Conservation (phyloP, 2,329 filamentous ascomycete genomes). For the Colletotrichum tanaceti region DNA sequence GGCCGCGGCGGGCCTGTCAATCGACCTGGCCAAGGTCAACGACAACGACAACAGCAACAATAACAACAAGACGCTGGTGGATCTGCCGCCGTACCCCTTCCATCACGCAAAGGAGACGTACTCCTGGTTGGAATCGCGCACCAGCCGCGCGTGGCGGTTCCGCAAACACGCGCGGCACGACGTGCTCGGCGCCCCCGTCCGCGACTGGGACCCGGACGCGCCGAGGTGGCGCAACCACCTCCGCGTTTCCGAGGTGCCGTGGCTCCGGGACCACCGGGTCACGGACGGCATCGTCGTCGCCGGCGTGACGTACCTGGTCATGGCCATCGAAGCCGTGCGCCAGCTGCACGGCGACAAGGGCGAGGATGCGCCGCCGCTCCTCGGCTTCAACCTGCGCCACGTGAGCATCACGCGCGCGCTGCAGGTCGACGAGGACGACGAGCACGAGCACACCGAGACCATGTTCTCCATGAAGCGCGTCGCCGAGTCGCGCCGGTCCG, state of each 20-base stretch:
- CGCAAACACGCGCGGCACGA: conserved; percentile 35
- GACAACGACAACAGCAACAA: background rate
- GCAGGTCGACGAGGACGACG: conserved; percentile 31
- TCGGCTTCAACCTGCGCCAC: conserved; percentile 42
- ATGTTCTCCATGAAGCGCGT: conserved; percentile 37
- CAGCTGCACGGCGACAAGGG: conserved; percentile 31
- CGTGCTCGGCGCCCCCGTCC: conserved; percentile 32
- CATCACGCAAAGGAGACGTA: conserved; percentile 34
- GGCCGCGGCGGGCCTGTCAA: conserved; percentile 42
- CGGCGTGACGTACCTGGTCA: conserved; percentile 49
- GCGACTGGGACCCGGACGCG: conserved; percentile 14
- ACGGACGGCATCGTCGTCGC: conserved; percentile 56
- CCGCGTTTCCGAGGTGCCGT: conserved; percentile 52
- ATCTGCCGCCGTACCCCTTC: conserved; percentile 40
- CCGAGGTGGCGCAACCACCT: conserved; percentile 39
- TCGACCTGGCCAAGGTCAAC: conserved; percentile 61
- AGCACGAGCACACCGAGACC: conserved; percentile 39
- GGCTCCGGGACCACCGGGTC: conserved; percentile 59
- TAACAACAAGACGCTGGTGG: conserved; percentile 18
- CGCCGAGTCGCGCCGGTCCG: conserved; percentile 42
- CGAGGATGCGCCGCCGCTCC: conserved; percentile 26
- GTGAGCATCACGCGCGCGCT: conserved; percentile 39
- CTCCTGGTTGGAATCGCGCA: conserved; percentile 27
- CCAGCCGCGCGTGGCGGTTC: conserved; percentile 35
- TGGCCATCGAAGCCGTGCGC: conserved; percentile 43